phyloP scores from a whole-genome alignment of 495 filamentous ascomycete species.

The Penicillium tannophilum region DNA sequence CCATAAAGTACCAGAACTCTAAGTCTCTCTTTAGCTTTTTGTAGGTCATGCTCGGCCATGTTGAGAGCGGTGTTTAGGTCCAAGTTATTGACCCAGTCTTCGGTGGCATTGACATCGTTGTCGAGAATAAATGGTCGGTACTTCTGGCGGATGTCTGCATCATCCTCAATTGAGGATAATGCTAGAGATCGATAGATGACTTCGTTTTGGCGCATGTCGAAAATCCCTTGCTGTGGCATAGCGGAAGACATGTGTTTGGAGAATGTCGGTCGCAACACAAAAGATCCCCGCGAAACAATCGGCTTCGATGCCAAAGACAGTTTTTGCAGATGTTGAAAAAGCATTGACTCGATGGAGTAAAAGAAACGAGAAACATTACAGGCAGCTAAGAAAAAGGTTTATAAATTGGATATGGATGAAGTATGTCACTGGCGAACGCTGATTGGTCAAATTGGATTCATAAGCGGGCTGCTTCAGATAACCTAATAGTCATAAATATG shows the following conservation, averaged over 20 bases:
- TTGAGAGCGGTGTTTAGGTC: slow-evolving; percentile 58
- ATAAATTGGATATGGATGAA: slow-evolving; percentile 10
- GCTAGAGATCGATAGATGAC: slow-evolving; percentile 38
- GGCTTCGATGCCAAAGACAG: not conserved
- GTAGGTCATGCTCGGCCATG: slow-evolving; percentile 52
- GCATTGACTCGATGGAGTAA: not conserved
- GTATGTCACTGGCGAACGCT: slow-evolving; percentile 25
- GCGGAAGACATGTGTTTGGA: not conserved
- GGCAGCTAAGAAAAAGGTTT: not conserved
- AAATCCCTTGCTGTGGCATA: not conserved
- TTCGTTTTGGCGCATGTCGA: slow-evolving; percentile 6
- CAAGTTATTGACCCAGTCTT: slow-evolving; percentile 59
- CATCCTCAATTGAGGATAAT: slow-evolving; percentile 49
- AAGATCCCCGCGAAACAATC: not conserved
- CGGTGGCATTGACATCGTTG: slow-evolving; percentile 14
- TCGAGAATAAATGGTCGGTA: slow-evolving; percentile 62
- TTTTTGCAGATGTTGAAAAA: not conserved
- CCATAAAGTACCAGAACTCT: slow-evolving; percentile 67
- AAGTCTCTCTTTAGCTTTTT: slow-evolving; percentile 45
- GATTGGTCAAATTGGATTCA: slow-evolving; percentile 15
- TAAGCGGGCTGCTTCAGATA: too few relatives aligned
- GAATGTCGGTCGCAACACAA: not conserved
- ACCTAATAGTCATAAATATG: too few relatives aligned
- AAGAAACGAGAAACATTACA: not conserved
- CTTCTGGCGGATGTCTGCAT: slow-evolving; percentile 44